Evolutionary conservation across 2,329 filamentous ascomycete species (phyloP).

Genomic region (Cladosporium halotolerans): DNA sequence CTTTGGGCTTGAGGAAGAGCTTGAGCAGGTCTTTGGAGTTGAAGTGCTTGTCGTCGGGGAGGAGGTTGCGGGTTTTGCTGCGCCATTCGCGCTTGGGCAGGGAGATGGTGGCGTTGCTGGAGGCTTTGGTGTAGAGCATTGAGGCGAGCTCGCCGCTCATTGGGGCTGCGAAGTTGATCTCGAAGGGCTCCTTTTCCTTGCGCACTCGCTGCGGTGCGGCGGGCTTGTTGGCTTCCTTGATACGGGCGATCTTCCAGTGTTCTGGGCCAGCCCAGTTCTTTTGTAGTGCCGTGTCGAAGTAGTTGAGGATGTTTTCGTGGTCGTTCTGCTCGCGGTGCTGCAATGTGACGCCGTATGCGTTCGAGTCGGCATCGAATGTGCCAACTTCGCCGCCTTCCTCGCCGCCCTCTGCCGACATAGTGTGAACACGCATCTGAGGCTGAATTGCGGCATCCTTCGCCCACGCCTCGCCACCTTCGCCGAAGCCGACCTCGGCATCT

Average conservation of each 20-base stretch:
- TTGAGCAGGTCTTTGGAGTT: slow-evolving; percentile 84
- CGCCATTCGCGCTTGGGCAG: slow-evolving; percentile 93
- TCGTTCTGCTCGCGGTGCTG: slow-evolving; percentile 57
- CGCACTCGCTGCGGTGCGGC: slow-evolving; percentile 65
- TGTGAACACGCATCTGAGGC: slow-evolving; percentile 76
- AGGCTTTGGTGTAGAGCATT: slow-evolving; percentile 71
- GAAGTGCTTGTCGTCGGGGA: slow-evolving; percentile 97
- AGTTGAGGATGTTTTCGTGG: slow-evolving; percentile 93
- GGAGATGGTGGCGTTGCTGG: slow-evolving; percentile 73
- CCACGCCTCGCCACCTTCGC: slow-evolving; percentile 94
- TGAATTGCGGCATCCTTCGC: slow-evolving; percentile 81
- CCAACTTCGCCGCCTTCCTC: slow-evolving; percentile 41
- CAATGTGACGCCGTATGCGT: slow-evolving; percentile 74
- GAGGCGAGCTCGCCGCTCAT: slow-evolving; percentile 67
- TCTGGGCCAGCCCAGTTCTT: slow-evolving; percentile 99
- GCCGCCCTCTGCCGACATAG: slow-evolving; percentile 49
- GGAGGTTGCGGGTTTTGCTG: slow-evolving; percentile 82
- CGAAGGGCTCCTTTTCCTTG: slow-evolving; percentile 94
- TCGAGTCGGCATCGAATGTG: slow-evolving; percentile 54
- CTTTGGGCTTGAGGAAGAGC: slow-evolving; percentile 91
- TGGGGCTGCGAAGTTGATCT: slow-evolving; percentile 80
- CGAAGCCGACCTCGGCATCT: slow-evolving; percentile 78
- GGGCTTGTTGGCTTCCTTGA: slow-evolving; percentile 66
- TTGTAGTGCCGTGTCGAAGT: slow-evolving; percentile 92
- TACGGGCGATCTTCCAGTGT: slow-evolving; percentile 93